These are phyloP conservation scores for Persicaria maculosa DNA, from an alignment of 148 eudicot species.

Conservation along the genomic window DNA sequence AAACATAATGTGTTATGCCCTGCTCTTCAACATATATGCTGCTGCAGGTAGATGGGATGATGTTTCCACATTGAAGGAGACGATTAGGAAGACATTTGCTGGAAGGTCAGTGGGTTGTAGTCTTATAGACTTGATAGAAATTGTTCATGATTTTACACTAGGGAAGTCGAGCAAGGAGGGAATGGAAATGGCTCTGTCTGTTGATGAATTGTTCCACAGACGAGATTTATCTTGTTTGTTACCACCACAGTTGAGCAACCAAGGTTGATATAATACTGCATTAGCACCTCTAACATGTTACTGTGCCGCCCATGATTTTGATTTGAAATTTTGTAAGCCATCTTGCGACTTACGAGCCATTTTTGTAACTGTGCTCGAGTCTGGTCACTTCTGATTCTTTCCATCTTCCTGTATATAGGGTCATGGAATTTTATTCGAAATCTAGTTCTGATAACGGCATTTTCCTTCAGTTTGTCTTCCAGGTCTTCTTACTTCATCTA, in stretches of 20 bases:
- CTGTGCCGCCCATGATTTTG: background rate
- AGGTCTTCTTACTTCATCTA: background rate
- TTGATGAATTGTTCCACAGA: constrained; percentile 21
- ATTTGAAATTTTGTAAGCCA: background rate
- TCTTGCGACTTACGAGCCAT: background rate
- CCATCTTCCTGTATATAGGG: background rate
- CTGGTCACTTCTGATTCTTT: background rate
- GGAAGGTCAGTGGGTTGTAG: constrained; percentile 27
- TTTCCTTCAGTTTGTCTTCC: background rate
- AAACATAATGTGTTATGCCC: constrained; percentile 39
- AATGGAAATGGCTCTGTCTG: constrained; percentile 18
- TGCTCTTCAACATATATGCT: constrained; percentile 56
- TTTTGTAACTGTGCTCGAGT: background rate
- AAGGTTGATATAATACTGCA: constrained; percentile 7
- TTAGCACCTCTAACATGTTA: background rate
- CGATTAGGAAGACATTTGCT: constrained; percentile 28
- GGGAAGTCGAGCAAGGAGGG: constrained; percentile 18
- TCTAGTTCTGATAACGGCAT: background rate
- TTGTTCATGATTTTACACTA: constrained; percentile 41
- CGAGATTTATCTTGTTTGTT: constrained; percentile 7
- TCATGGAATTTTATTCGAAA: background rate
- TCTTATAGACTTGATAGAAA: constrained; percentile 50
- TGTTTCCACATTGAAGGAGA: constrained; percentile 42
- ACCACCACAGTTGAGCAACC: constrained; percentile 1
- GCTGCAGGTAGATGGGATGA: constrained; percentile 66